Evolutionary conservation across 345 rosid genomes (phyloP).

Genomic region (Ceriops zippeliana): DNA sequence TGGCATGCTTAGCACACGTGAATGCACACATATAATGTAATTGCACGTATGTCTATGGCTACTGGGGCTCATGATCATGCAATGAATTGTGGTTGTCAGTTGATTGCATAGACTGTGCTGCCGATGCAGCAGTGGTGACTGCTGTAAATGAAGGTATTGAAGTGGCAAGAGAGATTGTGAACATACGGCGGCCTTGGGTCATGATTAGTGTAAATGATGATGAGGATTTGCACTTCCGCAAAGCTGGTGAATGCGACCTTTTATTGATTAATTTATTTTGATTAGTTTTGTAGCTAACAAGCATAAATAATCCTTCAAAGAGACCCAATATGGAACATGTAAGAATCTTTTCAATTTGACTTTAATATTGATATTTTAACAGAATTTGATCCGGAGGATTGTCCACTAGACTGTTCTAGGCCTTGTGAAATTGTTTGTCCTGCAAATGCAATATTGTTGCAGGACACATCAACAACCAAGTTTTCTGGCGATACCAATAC

Average conservation of each 20-base stretch:
- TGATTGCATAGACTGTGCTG: constrained; percentile 69
- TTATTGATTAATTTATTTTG: not conserved
- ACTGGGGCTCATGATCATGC: not conserved
- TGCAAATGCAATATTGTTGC: constrained; percentile 48
- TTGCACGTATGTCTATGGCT: not conserved
- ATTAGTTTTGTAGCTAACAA: too few relatives aligned
- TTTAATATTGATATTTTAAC: constrained; percentile 1
- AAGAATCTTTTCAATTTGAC: constrained; percentile 1
- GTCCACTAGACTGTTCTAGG: constrained; percentile 54
- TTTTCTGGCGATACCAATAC: constrained; percentile 8
- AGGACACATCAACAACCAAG: constrained; percentile 19
- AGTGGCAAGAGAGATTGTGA: constrained; percentile 40
- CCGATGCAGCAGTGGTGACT: constrained; percentile 53
- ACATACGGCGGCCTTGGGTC: constrained; percentile 57
- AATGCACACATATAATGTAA: not conserved
- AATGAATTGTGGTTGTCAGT: constrained; percentile 32
- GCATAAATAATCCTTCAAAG: too few relatives aligned
- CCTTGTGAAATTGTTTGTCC: constrained; percentile 60
- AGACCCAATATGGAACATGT: not conserved
- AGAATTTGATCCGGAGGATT: constrained; percentile 59
- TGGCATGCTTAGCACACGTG: not conserved
- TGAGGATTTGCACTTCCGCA: constrained; percentile 60
- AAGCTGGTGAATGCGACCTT: constrained; percentile 40
- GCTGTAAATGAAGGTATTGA: constrained; percentile 59
- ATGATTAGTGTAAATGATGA: constrained; percentile 66